phyloP scores from a whole-genome alignment of 106 monocot genomes.

The Acorus gramineus region DNA sequence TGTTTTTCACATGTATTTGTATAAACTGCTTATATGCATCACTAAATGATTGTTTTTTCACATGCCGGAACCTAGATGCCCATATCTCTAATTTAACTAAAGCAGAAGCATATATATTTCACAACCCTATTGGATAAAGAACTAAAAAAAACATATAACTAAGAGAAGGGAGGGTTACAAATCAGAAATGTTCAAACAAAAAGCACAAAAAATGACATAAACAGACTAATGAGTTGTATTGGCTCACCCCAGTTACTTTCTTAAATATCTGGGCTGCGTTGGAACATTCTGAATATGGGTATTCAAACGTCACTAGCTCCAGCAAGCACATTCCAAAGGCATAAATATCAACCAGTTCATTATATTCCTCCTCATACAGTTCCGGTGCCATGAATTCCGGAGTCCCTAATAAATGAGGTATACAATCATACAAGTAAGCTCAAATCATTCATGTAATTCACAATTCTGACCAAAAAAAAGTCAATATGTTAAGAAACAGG shows the following conservation, averaged over 20 bases:
- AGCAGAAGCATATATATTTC: too few relatives aligned
- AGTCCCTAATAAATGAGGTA: conserved; percentile 25
- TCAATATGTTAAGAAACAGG: too few relatives aligned
- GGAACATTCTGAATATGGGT: conserved; percentile 48
- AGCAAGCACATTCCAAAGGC: conserved; percentile 72
- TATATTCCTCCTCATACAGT: conserved; percentile 66
- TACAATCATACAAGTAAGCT: neutral
- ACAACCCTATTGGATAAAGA: too few relatives aligned
- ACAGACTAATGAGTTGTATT: neutral
- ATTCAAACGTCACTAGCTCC: conserved; percentile 56
- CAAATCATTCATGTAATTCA: neutral
- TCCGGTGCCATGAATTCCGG: conserved; percentile 73
- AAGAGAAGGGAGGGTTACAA: neutral
- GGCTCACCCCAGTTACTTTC: conserved; percentile 37
- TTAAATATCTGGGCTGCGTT: conserved; percentile 54
- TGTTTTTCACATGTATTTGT: too few relatives aligned
- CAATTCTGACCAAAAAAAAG: too few relatives aligned
- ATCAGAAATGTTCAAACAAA: neutral
- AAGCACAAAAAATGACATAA: neutral
- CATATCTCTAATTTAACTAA: too few relatives aligned
- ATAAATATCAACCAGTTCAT: conserved; percentile 66
- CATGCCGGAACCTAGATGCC: too few relatives aligned
- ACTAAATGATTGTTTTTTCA: too few relatives aligned
- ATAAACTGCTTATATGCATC: too few relatives aligned
- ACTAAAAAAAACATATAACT: neutral